Percentiles rank a stretch among this genome's conserved stretches.
phyloP scores from a whole-genome alignment of 2,329 filamentous ascomycete species.

The Neofusicoccum ribis region DNA sequence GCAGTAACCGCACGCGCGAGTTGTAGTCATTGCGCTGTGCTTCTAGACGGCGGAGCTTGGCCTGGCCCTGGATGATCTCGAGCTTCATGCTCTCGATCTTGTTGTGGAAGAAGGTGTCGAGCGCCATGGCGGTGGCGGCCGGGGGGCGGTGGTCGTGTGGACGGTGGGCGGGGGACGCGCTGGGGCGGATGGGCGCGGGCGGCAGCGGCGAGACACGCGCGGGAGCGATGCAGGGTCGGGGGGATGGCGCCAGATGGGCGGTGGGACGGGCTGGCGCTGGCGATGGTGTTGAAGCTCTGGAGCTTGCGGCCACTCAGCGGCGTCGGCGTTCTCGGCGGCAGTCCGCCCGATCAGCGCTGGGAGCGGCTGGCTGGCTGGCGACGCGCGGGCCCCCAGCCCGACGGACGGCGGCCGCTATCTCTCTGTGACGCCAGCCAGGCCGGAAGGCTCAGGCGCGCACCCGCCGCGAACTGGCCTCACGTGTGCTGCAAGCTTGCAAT shows the following conservation, averaged over 20 bases:
- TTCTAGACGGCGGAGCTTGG: constrained; percentile 89
- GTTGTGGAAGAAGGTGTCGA: constrained; percentile 99
- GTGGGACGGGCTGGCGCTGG: not conserved
- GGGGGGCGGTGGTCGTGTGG: not conserved
- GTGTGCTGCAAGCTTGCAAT: constrained; percentile 13
- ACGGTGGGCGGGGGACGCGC: not conserved
- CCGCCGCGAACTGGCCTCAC: constrained; percentile 2
- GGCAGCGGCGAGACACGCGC: not conserved
- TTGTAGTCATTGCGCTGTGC: constrained; percentile 99
- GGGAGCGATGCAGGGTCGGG: not conserved
- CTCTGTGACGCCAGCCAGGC: not conserved
- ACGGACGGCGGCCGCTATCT: not conserved
- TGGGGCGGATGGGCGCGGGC: not conserved
- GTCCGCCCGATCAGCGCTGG: constrained; percentile 7
- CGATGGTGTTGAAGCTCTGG: constrained; percentile 20
- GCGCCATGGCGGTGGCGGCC: constrained; percentile 73
- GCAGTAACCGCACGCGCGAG: constrained; percentile 88
- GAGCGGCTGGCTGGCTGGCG: too few relatives aligned
- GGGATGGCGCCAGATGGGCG: not conserved
- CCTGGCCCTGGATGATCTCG: constrained; percentile 98
- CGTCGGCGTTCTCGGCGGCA: constrained; percentile 15
- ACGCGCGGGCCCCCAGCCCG: too few relatives aligned
- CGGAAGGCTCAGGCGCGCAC: not conserved
- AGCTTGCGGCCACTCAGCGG: constrained; percentile 19
- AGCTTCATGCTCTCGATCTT: constrained; percentile 99